These are phyloP conservation scores for Salvia hispanica DNA, from an alignment of 257 asterid genomes.

Conservation along the genomic window DNA sequence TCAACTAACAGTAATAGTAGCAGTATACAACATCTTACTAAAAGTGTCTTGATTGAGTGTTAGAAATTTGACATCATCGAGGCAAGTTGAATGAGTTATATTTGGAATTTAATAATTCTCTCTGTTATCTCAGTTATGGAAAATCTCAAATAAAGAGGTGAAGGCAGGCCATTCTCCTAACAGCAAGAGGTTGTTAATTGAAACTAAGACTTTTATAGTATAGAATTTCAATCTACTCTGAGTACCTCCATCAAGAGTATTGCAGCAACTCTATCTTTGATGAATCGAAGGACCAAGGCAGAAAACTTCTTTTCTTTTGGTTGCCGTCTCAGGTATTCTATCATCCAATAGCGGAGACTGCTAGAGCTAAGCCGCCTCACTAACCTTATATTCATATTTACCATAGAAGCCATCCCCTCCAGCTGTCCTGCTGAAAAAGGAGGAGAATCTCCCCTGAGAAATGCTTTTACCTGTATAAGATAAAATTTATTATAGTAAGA, in stretches of 20 bases:
- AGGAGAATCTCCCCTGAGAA: constrained; percentile 82
- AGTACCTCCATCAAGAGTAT: constrained; percentile 83
- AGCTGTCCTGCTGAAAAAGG: constrained; percentile 87
- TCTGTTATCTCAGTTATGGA: not conserved
- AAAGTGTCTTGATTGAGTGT: not conserved
- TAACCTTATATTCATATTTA: constrained; percentile 66
- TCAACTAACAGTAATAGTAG: not conserved
- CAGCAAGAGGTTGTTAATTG: not conserved
- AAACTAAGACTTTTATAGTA: constrained; percentile 1
- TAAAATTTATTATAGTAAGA: constrained; percentile 19
- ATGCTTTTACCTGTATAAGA: constrained; percentile 75
- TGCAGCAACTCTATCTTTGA: constrained; percentile 88
- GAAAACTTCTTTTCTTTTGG: constrained; percentile 62
- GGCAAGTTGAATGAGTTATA: not conserved
- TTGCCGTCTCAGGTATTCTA: constrained; percentile 84
- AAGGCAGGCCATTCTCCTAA: constrained; percentile 12
- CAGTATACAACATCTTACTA: not conserved
- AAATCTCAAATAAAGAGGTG: constrained; percentile 21
- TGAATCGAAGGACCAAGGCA: constrained; percentile 84
- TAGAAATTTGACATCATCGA: not conserved
- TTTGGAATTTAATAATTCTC: not conserved
- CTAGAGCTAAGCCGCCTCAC: constrained; percentile 67
- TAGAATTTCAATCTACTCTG: constrained; percentile 24
- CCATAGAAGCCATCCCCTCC: constrained; percentile 81
- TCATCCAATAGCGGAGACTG: constrained; percentile 85